Evolutionary conservation across 208 protist species (phyloP).

Genomic region (Spongospora subterranea): DNA sequence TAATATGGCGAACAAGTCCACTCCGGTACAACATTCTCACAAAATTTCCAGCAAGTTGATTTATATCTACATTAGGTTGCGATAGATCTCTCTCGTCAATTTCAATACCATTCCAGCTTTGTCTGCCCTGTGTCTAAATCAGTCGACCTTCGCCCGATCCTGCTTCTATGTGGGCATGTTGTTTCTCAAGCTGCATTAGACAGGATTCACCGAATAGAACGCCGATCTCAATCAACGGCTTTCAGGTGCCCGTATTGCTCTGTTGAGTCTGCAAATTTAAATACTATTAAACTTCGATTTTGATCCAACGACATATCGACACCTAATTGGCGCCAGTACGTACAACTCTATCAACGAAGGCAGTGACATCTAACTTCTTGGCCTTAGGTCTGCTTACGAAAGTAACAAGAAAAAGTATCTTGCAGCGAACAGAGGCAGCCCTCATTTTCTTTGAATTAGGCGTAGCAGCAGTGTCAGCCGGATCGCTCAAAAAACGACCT

Average conservation of each 20-base stretch:
- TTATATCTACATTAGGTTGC: not conserved
- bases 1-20: not conserved
- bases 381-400: too few species aligned
- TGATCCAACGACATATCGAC: too few species aligned
- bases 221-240: not conserved
- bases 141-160: not conserved
- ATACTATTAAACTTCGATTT: too few species aligned
- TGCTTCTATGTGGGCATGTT: slow-evolving; percentile 22
- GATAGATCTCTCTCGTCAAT: not conserved
- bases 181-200: not conserved
- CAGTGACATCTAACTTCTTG: too few species aligned
- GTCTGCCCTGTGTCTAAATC: slow-evolving; percentile 23
- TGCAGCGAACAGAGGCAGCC: too few species aligned
- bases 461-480: too few species aligned
- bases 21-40: not conserved
- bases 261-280: too few species aligned
- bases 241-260: slow-evolving; percentile 46
- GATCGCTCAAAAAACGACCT: too few species aligned
- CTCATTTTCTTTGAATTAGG: too few species aligned
- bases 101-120: slow-evolving; percentile 40
- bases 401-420: too few species aligned
- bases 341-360: too few species aligned
- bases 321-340: too few species aligned
- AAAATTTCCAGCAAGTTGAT: not conserved
- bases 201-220: not conserved